Evolutionary conservation across 2,329 filamentous ascomycete genomes (phyloP).

Genomic region (Fusarium decemcellulare): DNA sequence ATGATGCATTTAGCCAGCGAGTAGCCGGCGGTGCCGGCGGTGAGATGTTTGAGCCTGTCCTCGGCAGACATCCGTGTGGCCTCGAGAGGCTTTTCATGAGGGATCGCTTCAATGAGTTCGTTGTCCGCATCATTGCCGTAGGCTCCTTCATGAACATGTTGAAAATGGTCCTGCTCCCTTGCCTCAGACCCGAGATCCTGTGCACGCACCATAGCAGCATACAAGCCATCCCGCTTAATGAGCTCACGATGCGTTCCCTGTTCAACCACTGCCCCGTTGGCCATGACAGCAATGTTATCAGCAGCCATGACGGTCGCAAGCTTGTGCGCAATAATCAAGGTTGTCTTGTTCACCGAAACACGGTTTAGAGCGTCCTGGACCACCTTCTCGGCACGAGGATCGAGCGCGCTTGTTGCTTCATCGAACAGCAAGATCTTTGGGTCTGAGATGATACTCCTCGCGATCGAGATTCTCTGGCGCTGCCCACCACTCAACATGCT

Average conservation of each 20-base stretch:
- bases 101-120: neutral
- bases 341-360: constrained; percentile 69
- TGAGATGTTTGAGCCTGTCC: neutral
- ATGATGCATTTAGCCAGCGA: neutral
- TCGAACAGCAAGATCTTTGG: constrained; percentile 72
- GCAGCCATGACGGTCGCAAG: constrained; percentile 57
- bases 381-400: constrained; percentile 57
- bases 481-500: constrained; percentile 74
- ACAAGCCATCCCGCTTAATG: constrained; percentile 60
- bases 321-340: constrained; percentile 69
- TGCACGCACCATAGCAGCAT: constrained; percentile 61
- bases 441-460: constrained; percentile 55
- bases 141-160: neutral
- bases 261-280: constrained; percentile 69
- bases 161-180: neutral
- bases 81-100: too few relatives aligned
- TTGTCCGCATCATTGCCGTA: neutral
- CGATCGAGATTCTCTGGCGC: constrained; percentile 55
- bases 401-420: constrained; percentile 73
- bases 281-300: constrained; percentile 69
- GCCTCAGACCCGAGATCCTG: constrained; percentile 45
- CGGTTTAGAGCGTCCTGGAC: constrained; percentile 68
- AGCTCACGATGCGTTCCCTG: constrained; percentile 68
- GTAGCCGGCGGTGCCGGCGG: neutral
- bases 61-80: neutral